A percentile compares a stretch with the other conserved stretches of the same genome.
Conservation (phyloP, 2,329 filamentous ascomycete genomes). For the Hypoxylon sp. region DNA sequence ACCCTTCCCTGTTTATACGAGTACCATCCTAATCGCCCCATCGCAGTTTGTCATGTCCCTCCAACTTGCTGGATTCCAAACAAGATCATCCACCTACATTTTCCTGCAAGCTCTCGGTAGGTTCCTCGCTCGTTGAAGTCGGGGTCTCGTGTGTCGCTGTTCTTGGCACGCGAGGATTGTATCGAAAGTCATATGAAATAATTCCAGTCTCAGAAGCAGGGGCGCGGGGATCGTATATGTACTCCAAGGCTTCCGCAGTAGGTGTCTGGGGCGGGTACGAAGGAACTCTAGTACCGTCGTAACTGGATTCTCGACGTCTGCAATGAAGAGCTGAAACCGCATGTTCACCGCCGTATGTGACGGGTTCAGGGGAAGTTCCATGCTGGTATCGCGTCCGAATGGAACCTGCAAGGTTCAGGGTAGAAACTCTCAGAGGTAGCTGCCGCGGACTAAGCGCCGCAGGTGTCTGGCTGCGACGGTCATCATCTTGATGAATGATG, state of each 20-base stretch:
- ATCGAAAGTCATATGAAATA: neutral
- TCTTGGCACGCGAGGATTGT: neutral
- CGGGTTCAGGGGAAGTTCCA: neutral
- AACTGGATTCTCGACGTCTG: neutral
- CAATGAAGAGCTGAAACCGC: neutral
- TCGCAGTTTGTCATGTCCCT: neutral
- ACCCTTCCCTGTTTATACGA: neutral
- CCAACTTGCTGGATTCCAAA: neutral
- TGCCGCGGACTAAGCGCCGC: conserved; percentile 52
- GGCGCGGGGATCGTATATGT: neutral
- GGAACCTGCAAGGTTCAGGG: neutral
- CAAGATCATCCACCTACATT: neutral
- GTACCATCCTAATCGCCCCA: neutral
- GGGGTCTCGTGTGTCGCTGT: neutral
- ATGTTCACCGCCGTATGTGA: neutral
- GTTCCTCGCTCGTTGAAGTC: neutral
- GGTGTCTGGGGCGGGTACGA: neutral
- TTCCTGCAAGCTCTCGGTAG: neutral
- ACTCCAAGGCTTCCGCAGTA: neutral
- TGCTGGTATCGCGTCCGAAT: neutral
- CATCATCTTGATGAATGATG: conserved; percentile 19
- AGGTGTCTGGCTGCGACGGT: conserved; percentile 42
- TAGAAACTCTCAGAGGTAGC: neutral
- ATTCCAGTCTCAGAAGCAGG: neutral
- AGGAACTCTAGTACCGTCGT: neutral